Conservation (phyloP, 257 asterid species). For the Jacaranda copaia region DNA sequence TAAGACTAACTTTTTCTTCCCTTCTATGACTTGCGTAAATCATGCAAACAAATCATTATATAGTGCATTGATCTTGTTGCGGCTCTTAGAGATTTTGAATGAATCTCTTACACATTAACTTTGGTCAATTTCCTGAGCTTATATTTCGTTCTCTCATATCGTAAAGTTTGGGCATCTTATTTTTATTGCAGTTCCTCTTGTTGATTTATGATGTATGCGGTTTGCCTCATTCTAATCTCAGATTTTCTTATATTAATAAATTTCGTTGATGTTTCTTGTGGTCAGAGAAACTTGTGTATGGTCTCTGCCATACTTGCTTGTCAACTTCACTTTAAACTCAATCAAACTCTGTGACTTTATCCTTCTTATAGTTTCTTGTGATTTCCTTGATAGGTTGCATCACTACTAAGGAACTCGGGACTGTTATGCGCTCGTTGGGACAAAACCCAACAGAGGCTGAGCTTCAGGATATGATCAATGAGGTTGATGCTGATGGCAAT, state of each 20-base stretch:
- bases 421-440: conserved; percentile 70
- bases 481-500: conserved; percentile 69
- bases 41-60: conserved; percentile 4
- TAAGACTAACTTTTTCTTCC: not conserved
- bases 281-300: conserved; percentile 15
- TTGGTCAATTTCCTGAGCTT: not conserved
- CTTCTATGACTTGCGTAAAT: not conserved
- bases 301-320: not conserved
- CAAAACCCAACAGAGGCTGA: conserved; percentile 69
- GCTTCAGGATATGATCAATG: conserved; percentile 68
- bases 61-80: not conserved
- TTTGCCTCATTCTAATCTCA: not conserved
- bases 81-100: conserved; percentile 11
- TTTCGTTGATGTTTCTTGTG: not conserved
- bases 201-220: not conserved
- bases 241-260: not conserved
- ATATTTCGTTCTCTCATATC: not conserved
- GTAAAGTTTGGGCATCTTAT: not conserved
- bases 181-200: not conserved
- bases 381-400: conserved; percentile 53
- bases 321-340: not conserved
- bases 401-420: conserved; percentile 66
- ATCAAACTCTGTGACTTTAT: not conserved
- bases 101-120: not conserved
- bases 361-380: conserved; percentile 8